These are phyloP conservation scores for Xylaria curta DNA, from an alignment of 495 filamentous ascomycete species.

Conservation along the genomic window DNA sequence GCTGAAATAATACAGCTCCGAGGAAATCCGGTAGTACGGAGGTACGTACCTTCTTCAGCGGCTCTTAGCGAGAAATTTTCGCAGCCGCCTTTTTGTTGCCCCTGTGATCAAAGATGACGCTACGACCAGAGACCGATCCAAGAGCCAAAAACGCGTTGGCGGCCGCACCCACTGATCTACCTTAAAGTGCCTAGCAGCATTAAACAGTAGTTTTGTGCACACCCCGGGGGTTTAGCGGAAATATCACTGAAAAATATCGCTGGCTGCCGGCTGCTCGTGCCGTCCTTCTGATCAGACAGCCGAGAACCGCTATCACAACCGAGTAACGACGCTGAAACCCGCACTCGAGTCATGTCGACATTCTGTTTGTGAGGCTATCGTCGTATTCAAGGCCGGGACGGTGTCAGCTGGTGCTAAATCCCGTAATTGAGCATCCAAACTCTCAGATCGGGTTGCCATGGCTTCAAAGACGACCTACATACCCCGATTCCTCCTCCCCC, in stretches of 20 bases:
- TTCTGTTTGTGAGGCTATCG: background rate
- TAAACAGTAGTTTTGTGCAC: background rate
- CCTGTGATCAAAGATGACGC: slow-evolving; percentile 6
- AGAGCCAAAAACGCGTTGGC: background rate
- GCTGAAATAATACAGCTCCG: slow-evolving; percentile 41
- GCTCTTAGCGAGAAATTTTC: slow-evolving; percentile 17
- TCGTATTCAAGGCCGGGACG: background rate
- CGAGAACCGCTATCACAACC: background rate
- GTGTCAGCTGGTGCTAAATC: background rate
- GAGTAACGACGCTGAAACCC: background rate
- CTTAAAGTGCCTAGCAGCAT: too few species aligned
- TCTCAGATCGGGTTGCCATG: slow-evolving; percentile 32
- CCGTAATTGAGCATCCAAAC: background rate
- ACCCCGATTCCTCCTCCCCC: slow-evolving; percentile 62
- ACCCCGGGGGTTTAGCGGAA: background rate
- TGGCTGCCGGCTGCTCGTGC: background rate
- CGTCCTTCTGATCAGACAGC: too few species aligned
- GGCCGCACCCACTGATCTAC: background rate
- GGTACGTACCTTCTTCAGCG: slow-evolving; percentile 10
- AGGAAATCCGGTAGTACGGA: slow-evolving; percentile 35
- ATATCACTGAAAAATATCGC: slow-evolving; percentile 1
- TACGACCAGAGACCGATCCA: background rate
- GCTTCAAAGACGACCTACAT: slow-evolving; percentile 50
- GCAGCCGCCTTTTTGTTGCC: background rate
- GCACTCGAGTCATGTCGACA: background rate